Evolutionary conservation across 1,284 basidiomycete species (phyloP), one percentile per base, ranked within the genome.

Genomic region (Pseudozyma tsukubaensis): DNA sequence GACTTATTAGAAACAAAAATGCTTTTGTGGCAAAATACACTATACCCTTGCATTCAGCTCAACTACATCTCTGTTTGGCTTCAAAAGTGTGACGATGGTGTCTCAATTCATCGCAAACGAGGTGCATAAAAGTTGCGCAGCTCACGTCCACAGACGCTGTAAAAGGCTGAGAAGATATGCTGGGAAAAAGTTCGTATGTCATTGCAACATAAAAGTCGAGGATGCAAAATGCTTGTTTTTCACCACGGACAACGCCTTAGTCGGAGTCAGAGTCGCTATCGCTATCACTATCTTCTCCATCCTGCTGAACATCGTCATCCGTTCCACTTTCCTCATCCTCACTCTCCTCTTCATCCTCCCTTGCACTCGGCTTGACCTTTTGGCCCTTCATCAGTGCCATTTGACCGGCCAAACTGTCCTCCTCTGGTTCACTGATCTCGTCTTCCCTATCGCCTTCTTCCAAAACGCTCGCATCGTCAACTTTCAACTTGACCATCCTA

Each of bases 381-480:
- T 91, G 92, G 6, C 97, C 97, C 56, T 93, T 91, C 94, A 99
- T 96, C 52, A 91, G 89, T 3, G 96, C 95, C 94, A 99, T 97
- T 87, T 99, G 97, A 4, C 97, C 97, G 3, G 95, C 97, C 49
- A 99, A 87, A 24, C 95, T 0, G 47, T 84, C 83, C 57, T 84
- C 83, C 37, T 84, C 83, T 0, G 83, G 82, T 34, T 84, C 83
- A 19, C 75, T 78, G 45, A 84, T 84, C n/a, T 84, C 79, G 52
- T 84, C 82, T 56, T 85, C 81, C 37, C 19, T 13, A 47, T 47
- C 60, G 13, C 76, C 60, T 12, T 50, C 72, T 24, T 78, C 81
- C 11, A 73, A 87, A 89, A 59, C 84, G 92, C 92, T 83, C 88
- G 88, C 76, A 94, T 89, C 77, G 11, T 93, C 91, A 59, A 86